Evolutionary conservation across 106 monocot genomes (phyloP), one percentile per base, ranked within the genome.

Genomic region (Dendrobium nobile): DNA sequence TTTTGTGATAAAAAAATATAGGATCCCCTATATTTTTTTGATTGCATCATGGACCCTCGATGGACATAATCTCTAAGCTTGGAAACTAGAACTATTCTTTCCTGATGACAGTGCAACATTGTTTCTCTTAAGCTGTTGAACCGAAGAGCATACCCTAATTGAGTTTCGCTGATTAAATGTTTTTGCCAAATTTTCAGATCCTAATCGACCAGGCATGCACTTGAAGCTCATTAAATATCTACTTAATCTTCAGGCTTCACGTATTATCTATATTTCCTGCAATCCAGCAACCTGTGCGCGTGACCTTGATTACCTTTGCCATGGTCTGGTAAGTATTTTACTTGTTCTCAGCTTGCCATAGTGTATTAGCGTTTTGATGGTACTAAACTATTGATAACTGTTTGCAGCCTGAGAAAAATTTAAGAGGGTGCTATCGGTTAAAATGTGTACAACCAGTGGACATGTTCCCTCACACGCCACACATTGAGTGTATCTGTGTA

Each of bases 401-500:
- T 42, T 33, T 47, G 27, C 87, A 95, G 94, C 80, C n/a, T 41
- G 98, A 95, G 56, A 47, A 91, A 87, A 83, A 79, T 18, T 80
- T 98, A 75, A 79, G 54, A 72, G 98, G 95, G 65, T 91, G 95
- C 79, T 98, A 98, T 88, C 76, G 73, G 59, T 83, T 98, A 81
- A 91, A 78, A 82, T 85, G 89, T 70, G 82, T 95, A 45, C 92
- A 90, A 44, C 98, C 98, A 24, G 91, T 98, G 4, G 98, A 98
- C 79, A 98, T 98, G 98, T 98, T 98, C 64, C 98, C 98, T 40
- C 95, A 98, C 79, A 98, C 98, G 27, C 95, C 98, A 28, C 98
- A 95, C 65, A 95, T 93, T 27, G 98, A 98, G 75, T 95, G 98
- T 79, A 85, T 98, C 64, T 98, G 95, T 78, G 80, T 93, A 26